Base-by-base conservation (phyloP, 73 alveolate genomes). In the Paramecium primaurelia region DNA sequence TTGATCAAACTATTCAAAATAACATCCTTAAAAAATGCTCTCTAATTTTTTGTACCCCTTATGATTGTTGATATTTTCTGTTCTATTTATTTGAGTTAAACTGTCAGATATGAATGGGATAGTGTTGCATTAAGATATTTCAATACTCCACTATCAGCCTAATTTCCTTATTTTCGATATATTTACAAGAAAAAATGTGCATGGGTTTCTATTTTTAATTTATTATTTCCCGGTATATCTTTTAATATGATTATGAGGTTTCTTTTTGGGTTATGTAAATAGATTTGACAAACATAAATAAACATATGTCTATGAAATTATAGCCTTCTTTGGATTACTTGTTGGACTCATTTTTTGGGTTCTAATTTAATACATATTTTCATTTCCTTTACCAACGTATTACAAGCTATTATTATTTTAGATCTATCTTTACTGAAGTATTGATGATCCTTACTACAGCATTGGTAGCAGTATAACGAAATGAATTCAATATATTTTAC, bases 31-130 rank as follows among this genome's bases (percentile, higher is more conserved):
- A 80, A 80, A 36, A 10, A 80, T 45, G 71, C 91, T 16, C 58
- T 80, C 4, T 47, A 42, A 49, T 80, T 80, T 47, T 80, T 80
- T 47, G 18, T 80, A 20, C 91, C 91, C 16, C 49, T 80, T 45
- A 80, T 80, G 91, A 45, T 80, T 10, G 77, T 80, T 10, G 91
- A 80, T 80, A 47, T 80, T 4, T 40, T 40, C 10, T 18, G 58
- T 25, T 80, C 91, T 4, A 47, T 80, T 45, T 80, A 80, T 80
- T 80, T 80, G 34, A 37, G 91, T 32, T 44, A 38, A 45, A 80
- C 91, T 44, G 73, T 80, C 30, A 80, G 91, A 80, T 80, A 45
- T 80, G 91, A 80, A 80, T 80, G 91, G 91, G 91, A 80, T 47
- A 80, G 91, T 45, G 77, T 80, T 7, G 30, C 47, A 42, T 45